Base-by-base conservation (phyloP, 192 early-diverging fungal genomes). In the Neocallimastix lanati region DNA sequence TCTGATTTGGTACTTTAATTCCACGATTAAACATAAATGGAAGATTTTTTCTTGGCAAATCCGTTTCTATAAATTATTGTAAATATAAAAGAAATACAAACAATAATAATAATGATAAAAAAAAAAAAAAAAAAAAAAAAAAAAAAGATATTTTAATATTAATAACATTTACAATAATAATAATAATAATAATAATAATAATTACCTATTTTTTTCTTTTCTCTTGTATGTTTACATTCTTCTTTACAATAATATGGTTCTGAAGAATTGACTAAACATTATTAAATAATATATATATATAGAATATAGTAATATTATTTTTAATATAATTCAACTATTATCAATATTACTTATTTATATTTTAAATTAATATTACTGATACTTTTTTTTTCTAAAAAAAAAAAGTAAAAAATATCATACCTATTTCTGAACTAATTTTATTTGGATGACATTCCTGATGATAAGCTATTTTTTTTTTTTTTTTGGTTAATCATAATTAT, bases 131-230 rank as follows among this genome's bases (percentile, higher is more conserved):
- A 33, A 33, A 6, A 33, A 33, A 33, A 6, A 33, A 33, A 33
- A 6, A 33, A 33, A 33, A 6, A 33, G 11, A 33, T 33, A 33
- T 6, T 6, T 33, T 6, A 33, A 33, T 33, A 83, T 93, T 95
- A 80, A 84, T 84, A 86, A 82, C 29, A 30, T 78, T 16, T 14
- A 12, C 28, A 28, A 76, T 82, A 67, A 38, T 16, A 81, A 78
- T n/a, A 28, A 18, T 9, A 18, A 50, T 3, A 13, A 78, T 67
- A 29, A 12, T 5, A 21, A 36, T 28, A n/a, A n/a, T 21, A n/a
- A 21, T n/a, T 67, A 67, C 50, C 50, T 9, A 67, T 67, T n/a
- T 25, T 67, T 21, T 67, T 67, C n/a, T 2, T 25, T 67, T 67
- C 50, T n/a, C 21, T n/a, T 11, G 50, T 67, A 9, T 67, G 16